phyloP scores from a whole-genome alignment of 2,329 filamentous ascomycete genomes.

The Cercospora sp. region DNA sequence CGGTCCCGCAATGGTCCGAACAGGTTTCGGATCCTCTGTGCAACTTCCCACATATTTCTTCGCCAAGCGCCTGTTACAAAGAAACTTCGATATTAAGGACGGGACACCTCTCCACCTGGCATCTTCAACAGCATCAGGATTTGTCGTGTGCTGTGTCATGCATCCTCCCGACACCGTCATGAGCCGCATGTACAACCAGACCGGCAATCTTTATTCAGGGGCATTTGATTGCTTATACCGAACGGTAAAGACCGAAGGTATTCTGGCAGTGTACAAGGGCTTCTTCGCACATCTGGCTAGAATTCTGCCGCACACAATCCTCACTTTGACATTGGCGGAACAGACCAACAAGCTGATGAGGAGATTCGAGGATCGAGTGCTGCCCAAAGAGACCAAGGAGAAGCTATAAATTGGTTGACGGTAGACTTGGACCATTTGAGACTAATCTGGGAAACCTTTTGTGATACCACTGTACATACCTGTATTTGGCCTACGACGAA shows the following conservation, averaged over 20 bases:
- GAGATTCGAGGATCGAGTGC: constrained; percentile 66
- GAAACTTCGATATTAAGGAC: constrained; percentile 84
- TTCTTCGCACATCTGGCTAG: constrained; percentile 92
- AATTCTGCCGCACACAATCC: constrained; percentile 85
- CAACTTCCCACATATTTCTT: constrained; percentile 98
- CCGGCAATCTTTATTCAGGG: constrained; percentile 91
- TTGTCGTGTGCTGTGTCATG: constrained; percentile 97
- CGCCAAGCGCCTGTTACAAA: constrained; percentile 81
- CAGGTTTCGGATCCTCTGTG: constrained; percentile 91
- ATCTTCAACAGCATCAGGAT: constrained; percentile 85
- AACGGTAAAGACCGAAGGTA: constrained; percentile 85
- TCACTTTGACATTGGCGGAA: constrained; percentile 85
- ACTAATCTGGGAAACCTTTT: constrained; percentile 1
- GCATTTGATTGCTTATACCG: constrained; percentile 90
- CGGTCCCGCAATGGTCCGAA: constrained; percentile 90
- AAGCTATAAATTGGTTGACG: constrained; percentile 22
- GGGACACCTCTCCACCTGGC: constrained; percentile 84
- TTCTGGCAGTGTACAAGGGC: constrained; percentile 95
- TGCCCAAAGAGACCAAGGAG: constrained; percentile 32
- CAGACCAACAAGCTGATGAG: constrained; percentile 94
- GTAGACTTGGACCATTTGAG: not conserved
- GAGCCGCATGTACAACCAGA: constrained; percentile 98
- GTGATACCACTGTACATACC: constrained; percentile 16
- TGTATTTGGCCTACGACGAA: not conserved
- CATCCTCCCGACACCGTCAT: constrained; percentile 99